Conservation (phyloP, 176 grass and related monocot species). For the Triticum monococcum region DNA sequence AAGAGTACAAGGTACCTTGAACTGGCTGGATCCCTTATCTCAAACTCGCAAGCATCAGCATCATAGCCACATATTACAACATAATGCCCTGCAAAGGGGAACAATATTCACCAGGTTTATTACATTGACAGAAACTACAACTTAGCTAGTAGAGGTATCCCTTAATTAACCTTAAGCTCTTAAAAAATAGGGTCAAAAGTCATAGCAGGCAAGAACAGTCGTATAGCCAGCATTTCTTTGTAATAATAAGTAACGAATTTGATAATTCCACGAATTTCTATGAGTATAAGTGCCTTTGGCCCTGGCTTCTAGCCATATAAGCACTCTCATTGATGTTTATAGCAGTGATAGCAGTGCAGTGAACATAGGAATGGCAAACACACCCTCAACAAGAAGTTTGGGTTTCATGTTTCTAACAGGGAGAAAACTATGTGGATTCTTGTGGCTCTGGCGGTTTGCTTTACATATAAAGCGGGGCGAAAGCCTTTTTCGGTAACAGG, state of each 20-base stretch:
- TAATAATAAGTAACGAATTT: not conserved
- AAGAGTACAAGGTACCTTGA: slow-evolving; percentile 51
- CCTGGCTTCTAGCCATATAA: not conserved
- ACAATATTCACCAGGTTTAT: not conserved
- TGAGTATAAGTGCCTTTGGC: not conserved
- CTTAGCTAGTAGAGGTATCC: not conserved
- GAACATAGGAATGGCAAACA: not conserved
- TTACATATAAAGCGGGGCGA: too few species aligned
- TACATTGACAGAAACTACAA: slow-evolving; percentile 11
- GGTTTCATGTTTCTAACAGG: not conserved
- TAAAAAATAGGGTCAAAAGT: not conserved
- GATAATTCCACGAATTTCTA: too few species aligned
- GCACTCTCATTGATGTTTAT: not conserved
- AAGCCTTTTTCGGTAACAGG: too few species aligned
- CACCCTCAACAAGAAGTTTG: not conserved
- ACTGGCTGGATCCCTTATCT: slow-evolving; percentile 98
- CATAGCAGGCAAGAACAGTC: not conserved
- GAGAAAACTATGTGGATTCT: too few species aligned
- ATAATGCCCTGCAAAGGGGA: slow-evolving; percentile 73
- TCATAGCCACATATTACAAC: slow-evolving; percentile 95
- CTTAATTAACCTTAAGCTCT: not conserved
- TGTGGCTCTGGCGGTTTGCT: too few species aligned
- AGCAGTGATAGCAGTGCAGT: not conserved
- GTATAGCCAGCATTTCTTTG: not conserved
- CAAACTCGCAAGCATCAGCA: slow-evolving; percentile 80